These are phyloP conservation scores for Ilex asprella DNA, from an alignment of 257 asterid species.

Conservation along the genomic window DNA sequence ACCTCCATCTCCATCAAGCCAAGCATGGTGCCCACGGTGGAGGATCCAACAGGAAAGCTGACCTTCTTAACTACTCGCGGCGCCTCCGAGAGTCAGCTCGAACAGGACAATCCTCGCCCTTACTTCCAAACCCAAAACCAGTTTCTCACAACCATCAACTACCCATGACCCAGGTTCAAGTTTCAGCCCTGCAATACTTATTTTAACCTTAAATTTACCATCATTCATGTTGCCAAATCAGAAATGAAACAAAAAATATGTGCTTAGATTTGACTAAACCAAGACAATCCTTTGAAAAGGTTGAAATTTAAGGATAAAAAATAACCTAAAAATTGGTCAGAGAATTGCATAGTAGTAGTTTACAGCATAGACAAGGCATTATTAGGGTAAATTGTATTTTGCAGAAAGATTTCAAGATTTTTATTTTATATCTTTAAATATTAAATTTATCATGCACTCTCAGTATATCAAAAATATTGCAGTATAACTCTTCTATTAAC, in stretches of 20 bases:
- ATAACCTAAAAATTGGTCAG: no score
- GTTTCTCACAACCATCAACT: constrained; percentile 4
- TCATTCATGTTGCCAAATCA: neutral
- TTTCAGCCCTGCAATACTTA: neutral
- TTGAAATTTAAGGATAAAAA: no score
- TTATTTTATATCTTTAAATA: no score
- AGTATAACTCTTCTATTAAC: no score
- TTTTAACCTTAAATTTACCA: no score
- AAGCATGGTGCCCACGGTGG: constrained; percentile 8
- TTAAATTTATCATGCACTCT: no score
- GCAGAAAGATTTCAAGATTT: no score
- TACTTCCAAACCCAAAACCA: constrained; percentile 6
- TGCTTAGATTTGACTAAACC: neutral
- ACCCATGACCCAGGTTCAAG: constrained; percentile 8
- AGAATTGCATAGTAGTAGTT: no score
- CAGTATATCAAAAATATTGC: no score
- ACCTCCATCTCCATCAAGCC: constrained; percentile 11
- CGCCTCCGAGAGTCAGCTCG: constrained; percentile 31
- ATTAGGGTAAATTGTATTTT: no score
- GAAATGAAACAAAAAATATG: no score
- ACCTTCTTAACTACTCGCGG: constrained; percentile 41
- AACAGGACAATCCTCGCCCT: constrained; percentile 13
- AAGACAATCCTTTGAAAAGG: neutral
- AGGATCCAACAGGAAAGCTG: constrained; percentile 44
- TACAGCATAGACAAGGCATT: no score